Evolutionary conservation across 805 yeast species (phyloP).

Genomic region (Yamadazyma phyllophila): DNA sequence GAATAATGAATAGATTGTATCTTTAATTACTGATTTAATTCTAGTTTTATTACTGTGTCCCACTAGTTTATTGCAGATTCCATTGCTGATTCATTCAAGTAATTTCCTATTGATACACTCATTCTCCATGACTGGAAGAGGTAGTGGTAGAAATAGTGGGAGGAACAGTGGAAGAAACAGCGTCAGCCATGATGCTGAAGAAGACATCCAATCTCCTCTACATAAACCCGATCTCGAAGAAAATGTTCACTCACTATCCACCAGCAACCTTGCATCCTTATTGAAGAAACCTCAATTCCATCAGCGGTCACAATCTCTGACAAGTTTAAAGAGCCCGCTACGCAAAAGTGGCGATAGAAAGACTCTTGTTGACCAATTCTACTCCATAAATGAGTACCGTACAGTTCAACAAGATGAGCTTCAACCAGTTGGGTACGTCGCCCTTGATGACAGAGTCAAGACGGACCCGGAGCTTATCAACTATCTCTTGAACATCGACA

Average conservation of each 20-base stretch:
- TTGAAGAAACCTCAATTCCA: conserved; percentile 2
- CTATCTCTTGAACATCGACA: conserved; percentile 29
- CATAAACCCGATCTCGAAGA: not conserved
- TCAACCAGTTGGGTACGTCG: conserved; percentile 3
- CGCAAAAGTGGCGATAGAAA: conserved; percentile 21
- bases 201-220: not conserved
- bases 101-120: too few relatives aligned
- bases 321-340: conserved; percentile 5
- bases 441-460: conserved; percentile 8
- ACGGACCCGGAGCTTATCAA: conserved; percentile 21
- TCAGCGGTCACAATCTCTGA: conserved; percentile 9
- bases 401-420: conserved; percentile 7
- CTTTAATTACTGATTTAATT: not conserved
- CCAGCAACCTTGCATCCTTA: conserved; percentile 2
- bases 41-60: too few relatives aligned
- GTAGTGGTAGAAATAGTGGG: too few relatives aligned
- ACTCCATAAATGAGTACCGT: conserved; percentile 15
- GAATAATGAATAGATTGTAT: not conserved
- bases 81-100: too few relatives aligned
- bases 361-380: conserved; percentile 41
- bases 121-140: too few relatives aligned
- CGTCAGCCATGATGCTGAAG: not conserved
- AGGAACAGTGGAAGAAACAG: not conserved
- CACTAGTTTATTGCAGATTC: too few relatives aligned
- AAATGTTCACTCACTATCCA: conserved; percentile 1